Conservation (phyloP, 768 basidiomycete species). For the Tremella mesenterica region DNA sequence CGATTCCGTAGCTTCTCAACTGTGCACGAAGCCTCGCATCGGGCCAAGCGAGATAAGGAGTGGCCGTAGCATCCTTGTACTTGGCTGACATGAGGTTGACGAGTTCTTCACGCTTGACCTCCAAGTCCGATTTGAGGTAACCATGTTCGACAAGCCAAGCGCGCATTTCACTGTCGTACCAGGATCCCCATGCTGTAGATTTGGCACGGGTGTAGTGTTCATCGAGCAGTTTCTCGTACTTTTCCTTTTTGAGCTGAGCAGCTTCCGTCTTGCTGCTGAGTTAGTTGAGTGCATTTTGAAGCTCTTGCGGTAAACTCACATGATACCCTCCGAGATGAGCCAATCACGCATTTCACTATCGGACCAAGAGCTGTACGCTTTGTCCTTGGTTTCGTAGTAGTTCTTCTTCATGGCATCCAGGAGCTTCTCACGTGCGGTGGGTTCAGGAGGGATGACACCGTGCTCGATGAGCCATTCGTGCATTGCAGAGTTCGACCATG, state of each 20-base stretch:
- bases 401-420: slow-evolving; percentile 63
- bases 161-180: slow-evolving; percentile 71
- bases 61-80: slow-evolving; percentile 53
- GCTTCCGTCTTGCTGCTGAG: slow-evolving; percentile 33
- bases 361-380: slow-evolving; percentile 41
- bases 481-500: slow-evolving; percentile 79
- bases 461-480: slow-evolving; percentile 76
- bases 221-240: slow-evolving; percentile 62
- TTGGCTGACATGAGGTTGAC: slow-evolving; percentile 58
- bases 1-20: slow-evolving; percentile 65
- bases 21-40: slow-evolving; percentile 87
- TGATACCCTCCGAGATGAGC: slow-evolving; percentile 43
- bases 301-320: slow-evolving; percentile 21
- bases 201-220: slow-evolving; percentile 47
- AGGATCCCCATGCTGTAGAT: slow-evolving; percentile 47
- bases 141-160: slow-evolving; percentile 69
- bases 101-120: slow-evolving; percentile 65
- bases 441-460: slow-evolving; percentile 61
- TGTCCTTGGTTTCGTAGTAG: slow-evolving; percentile 55
- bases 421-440: slow-evolving; percentile 54
- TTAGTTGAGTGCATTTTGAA: not conserved
- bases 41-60: slow-evolving; percentile 77
- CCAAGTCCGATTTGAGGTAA: slow-evolving; percentile 62
- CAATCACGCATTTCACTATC: slow-evolving; percentile 41
- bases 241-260: slow-evolving; percentile 53